Base-by-base conservation (phyloP, 768 basidiomycete genomes). In the Ramaria sp. region DNA sequence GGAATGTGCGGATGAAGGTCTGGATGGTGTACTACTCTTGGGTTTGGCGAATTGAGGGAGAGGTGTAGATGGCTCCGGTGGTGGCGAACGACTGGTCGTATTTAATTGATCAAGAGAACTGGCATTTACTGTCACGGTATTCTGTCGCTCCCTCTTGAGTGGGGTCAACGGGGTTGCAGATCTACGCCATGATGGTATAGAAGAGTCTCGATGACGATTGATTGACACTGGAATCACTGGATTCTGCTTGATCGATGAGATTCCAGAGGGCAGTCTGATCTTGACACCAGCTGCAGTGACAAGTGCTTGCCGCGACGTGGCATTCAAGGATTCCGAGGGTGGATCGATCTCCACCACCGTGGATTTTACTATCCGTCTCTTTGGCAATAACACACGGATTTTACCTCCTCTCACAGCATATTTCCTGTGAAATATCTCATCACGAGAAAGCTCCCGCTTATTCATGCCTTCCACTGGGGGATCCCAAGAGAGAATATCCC, bases 401-500 rank as follows among this genome's bases (percentile, higher is more conserved):
- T 63, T 71, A 15, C 74, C 71, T 57, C 39, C 24, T 39, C 67
- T 74, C 7, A 53, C 7, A 20, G 60, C 61, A 15, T 74, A 72
- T 59, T 71, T 77, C 57, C 68, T 75, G 68, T 88, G 86, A 37
- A 91, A 68, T 39, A 83, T 65, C 30, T 85, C 81, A 61, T 86
- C 84, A 41, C 88, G 57, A 19, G 80, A 80, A 47, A 84, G 72
- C 57, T 84, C 83, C 48, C 78, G 73, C 43, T 70, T 77, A 53
- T 62, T 78, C 80, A 84, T 84, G 49, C 79, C 82, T 55, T 79
- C 78, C 13, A 84, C 75, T 17, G 85, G 84, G 52, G 89, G 87
- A 33, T 81, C 78, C 69, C 84, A 87, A 2, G 85, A 83, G 30
- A 86, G 71, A 27, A 83, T 76, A 53, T 90, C 88, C 70, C 79